Evolutionary conservation across 129 eudicot genomes (phyloP).

Genomic region (Cynara cardunculus): DNA sequence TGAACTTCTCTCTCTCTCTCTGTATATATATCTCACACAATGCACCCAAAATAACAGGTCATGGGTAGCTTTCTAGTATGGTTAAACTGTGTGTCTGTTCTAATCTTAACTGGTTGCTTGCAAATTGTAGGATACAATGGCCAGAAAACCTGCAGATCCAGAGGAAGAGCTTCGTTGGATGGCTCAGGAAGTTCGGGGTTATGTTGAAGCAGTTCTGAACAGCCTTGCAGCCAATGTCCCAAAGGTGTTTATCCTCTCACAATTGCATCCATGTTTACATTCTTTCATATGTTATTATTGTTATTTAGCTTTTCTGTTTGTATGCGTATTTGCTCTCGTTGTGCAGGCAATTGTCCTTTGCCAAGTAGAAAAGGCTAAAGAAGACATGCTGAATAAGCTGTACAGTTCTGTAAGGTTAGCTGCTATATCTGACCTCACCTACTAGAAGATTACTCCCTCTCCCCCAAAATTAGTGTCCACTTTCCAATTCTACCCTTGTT

Average conservation of each 20-base stretch:
- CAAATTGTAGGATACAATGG: constrained; percentile 76
- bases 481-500: neutral
- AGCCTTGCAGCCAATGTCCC: constrained; percentile 99
- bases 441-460: neutral
- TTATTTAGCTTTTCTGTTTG: neutral
- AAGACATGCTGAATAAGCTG: constrained; percentile 96
- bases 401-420: constrained; percentile 95
- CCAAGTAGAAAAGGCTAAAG: constrained; percentile 99
- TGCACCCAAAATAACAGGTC: neutral
- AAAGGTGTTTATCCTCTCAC: constrained; percentile 46
- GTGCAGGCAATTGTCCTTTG: constrained; percentile 97
- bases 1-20: neutral
- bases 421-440: neutral
- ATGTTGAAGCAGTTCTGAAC: constrained; percentile 97
- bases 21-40: neutral
- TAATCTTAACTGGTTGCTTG: neutral
- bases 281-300: neutral
- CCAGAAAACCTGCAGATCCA: constrained; percentile 94
- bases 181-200: constrained; percentile 99
- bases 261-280: neutral
- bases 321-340: constrained; percentile 16
- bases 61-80: neutral
- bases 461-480: too few relatives aligned
- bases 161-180: constrained; percentile 99
- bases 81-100: neutral